phyloP scores from a whole-genome alignment of 805 yeast genomes.

The Ogataea haglerorum region DNA sequence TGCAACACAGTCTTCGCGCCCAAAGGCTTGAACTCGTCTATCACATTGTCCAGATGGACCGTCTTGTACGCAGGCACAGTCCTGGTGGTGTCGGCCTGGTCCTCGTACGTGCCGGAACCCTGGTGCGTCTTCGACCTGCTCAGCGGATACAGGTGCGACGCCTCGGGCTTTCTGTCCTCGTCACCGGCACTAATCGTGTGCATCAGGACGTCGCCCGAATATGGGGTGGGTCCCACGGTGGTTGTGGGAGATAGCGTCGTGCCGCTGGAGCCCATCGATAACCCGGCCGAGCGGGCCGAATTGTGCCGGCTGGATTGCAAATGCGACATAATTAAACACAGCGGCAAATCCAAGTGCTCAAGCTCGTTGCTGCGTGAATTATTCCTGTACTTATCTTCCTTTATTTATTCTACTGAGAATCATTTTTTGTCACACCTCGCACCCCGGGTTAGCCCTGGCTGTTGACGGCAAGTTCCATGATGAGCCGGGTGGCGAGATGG shows the following conservation, averaged over 20 bases:
- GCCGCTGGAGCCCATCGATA: slow-evolving; percentile 6
- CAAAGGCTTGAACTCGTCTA: slow-evolving; percentile 22
- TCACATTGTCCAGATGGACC: slow-evolving; percentile 19
- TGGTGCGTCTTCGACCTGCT: slow-evolving; percentile 27
- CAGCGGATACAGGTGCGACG: slow-evolving; percentile 14
- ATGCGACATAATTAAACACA: slow-evolving; percentile 1
- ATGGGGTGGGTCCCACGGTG: slow-evolving; percentile 10
- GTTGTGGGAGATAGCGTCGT: slow-evolving; percentile 11
- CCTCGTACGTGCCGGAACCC: slow-evolving; percentile 17
- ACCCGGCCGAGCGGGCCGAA: slow-evolving; percentile 6
- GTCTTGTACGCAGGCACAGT: slow-evolving; percentile 23
- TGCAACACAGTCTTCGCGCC: slow-evolving; percentile 19
- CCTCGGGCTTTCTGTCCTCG: not conserved
- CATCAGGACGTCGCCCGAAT: not conserved
- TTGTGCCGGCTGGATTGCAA: slow-evolving; percentile 1
- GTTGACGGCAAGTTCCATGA: slow-evolving; percentile 96
- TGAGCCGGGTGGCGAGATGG: slow-evolving; percentile 85
- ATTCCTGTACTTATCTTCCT: slow-evolving; percentile 3
- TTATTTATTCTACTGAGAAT: slow-evolving; percentile 3
- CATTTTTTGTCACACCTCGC: slow-evolving; percentile 1
- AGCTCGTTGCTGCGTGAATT: not conserved
- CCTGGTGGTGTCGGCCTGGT: slow-evolving; percentile 1
- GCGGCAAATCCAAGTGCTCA: not conserved
- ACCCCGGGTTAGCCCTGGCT: slow-evolving; percentile 48
- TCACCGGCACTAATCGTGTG: not conserved